Conservation (phyloP, 768 basidiomycete genomes). For the Rhodocollybia butyracea region DNA sequence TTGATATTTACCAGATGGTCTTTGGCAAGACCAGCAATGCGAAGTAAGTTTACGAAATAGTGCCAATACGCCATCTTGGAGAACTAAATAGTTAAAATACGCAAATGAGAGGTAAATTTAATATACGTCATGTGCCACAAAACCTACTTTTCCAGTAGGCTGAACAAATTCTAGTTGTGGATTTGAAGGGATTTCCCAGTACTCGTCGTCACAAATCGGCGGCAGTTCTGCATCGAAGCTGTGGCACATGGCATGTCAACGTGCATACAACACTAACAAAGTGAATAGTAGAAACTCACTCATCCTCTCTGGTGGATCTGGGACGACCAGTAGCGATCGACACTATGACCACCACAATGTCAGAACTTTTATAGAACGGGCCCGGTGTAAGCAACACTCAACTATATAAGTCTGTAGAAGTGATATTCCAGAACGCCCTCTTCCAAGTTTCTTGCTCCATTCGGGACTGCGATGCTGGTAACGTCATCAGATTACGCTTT, state of each 20-base stretch:
- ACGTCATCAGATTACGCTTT: constrained; percentile 16
- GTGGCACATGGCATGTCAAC: constrained; percentile 16
- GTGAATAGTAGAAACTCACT: constrained; percentile 30
- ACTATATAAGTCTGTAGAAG: constrained; percentile 13
- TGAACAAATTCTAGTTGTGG: constrained; percentile 41
- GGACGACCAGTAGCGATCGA: constrained; percentile 42
- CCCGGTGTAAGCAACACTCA: no score
- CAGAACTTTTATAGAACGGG: no score
- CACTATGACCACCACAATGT: no score
- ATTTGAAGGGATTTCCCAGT: constrained; percentile 38
- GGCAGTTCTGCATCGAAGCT: constrained; percentile 48
- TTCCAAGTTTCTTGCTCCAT: constrained; percentile 53
- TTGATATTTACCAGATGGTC: constrained; percentile 40
- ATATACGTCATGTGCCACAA: no score
- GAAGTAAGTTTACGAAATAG: constrained; percentile 40
- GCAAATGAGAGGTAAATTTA: no score
- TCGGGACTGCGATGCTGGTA: constrained; percentile 9
- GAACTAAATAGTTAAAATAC: no score
- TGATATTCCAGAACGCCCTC: constrained; percentile 33
- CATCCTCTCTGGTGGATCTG: constrained; percentile 47
- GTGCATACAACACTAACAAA: constrained; percentile 17
- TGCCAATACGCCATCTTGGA: constrained; percentile 38
- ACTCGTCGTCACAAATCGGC: constrained; percentile 52
- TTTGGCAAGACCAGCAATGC: constrained; percentile 39
- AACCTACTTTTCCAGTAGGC: constrained; percentile 41